Conservation (phyloP, 768 basidiomycete genomes). For the Suillus discolor region DNA sequence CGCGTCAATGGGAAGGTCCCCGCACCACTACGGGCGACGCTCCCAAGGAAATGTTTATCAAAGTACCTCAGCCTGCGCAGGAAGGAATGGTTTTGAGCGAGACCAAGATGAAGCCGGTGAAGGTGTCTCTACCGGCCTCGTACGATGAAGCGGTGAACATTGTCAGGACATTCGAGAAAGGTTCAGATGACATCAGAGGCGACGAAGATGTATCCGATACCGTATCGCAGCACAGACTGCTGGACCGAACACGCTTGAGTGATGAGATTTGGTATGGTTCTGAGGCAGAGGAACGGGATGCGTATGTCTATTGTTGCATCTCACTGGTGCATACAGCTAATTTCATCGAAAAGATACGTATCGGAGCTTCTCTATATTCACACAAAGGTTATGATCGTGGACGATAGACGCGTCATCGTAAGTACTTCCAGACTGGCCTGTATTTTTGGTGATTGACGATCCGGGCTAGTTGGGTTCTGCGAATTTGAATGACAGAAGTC, state of each 20-base stretch:
- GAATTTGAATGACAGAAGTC: slow-evolving; percentile 88
- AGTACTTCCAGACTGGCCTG: slow-evolving; percentile 28
- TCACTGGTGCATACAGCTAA: neutral
- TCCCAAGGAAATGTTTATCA: slow-evolving; percentile 60
- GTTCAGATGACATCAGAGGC: slow-evolving; percentile 52
- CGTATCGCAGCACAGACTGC: slow-evolving; percentile 80
- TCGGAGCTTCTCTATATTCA: slow-evolving; percentile 85
- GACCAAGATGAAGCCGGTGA: slow-evolving; percentile 54
- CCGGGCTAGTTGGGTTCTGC: slow-evolving; percentile 81
- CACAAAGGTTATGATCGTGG: slow-evolving; percentile 92
- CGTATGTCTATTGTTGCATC: slow-evolving; percentile 49
- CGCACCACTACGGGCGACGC: slow-evolving; percentile 35
- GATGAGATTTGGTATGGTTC: slow-evolving; percentile 87
- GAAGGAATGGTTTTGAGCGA: slow-evolving; percentile 55
- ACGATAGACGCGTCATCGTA: slow-evolving; percentile 88
- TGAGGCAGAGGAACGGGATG: slow-evolving; percentile 78
- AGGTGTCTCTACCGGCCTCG: slow-evolving; percentile 67
- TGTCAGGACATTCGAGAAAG: slow-evolving; percentile 71
- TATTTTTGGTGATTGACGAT: slow-evolving; percentile 11
- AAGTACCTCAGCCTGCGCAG: slow-evolving; percentile 50
- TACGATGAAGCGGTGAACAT: slow-evolving; percentile 70
- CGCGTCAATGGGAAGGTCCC: slow-evolving; percentile 70
- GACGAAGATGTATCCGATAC: slow-evolving; percentile 72
- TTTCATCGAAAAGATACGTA: slow-evolving; percentile 56
- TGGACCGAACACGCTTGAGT: slow-evolving; percentile 59